Conservation (phyloP, 257 asterid species). For the Sherardia arvensis region DNA sequence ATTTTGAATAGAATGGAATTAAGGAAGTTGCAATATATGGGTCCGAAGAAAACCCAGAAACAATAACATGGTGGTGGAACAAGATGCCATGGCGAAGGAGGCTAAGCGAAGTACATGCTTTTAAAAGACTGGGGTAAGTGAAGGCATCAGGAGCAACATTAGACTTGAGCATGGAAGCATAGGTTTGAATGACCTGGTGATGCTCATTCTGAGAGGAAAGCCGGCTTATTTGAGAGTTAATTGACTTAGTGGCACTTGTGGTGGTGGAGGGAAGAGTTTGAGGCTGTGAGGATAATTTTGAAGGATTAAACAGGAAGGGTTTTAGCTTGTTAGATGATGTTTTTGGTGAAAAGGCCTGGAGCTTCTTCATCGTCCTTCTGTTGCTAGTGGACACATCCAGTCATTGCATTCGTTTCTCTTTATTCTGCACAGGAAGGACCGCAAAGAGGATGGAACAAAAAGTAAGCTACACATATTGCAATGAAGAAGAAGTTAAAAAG, state of each 20-base stretch:
- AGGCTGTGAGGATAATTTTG: constrained; percentile 17
- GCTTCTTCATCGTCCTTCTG: not conserved
- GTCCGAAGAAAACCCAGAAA: constrained; percentile 51
- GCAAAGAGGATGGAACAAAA: not conserved
- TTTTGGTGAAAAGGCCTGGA: not conserved
- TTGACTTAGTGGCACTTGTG: constrained; percentile 27
- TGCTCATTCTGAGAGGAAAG: constrained; percentile 55
- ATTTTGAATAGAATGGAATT: constrained; percentile 47
- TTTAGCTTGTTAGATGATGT: constrained; percentile 32
- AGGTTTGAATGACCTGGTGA: constrained; percentile 41
- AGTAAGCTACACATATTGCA: not conserved
- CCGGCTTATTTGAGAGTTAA: constrained; percentile 51
- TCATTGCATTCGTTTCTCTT: not conserved
- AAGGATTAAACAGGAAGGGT: constrained; percentile 19
- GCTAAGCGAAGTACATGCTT: constrained; percentile 59
- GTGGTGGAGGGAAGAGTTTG: constrained; percentile 15
- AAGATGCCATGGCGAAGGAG: constrained; percentile 45
- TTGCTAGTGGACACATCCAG: not conserved
- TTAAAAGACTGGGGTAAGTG: constrained; percentile 65
- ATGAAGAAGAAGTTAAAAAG: not conserved
- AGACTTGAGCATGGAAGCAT: constrained; percentile 44
- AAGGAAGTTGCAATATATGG: constrained; percentile 62
- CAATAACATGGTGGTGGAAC: constrained; percentile 52
- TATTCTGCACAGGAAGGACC: not conserved
- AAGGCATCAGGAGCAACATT: constrained; percentile 50